phyloP scores from a whole-genome alignment of 306 rosid species.

The Fagus crenata region DNA sequence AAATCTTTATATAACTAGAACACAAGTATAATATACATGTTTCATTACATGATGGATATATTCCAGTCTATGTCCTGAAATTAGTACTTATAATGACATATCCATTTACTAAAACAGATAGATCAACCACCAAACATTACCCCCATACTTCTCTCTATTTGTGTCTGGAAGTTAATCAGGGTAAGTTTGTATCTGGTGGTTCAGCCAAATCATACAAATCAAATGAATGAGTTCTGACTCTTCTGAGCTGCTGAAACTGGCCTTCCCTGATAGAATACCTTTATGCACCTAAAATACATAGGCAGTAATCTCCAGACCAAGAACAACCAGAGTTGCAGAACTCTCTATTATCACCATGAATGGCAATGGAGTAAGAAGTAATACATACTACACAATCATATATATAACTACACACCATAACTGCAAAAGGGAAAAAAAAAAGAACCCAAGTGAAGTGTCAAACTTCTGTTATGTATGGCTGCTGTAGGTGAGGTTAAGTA shows the following conservation, averaged over 20 bases:
- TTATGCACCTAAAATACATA: conserved; percentile 11
- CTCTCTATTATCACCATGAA: conserved; percentile 47
- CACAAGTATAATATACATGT: conserved; percentile 53
- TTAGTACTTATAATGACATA: conserved; percentile 47
- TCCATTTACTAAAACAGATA: conserved; percentile 44
- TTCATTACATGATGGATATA: conserved; percentile 46
- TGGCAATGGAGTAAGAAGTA: conserved; percentile 43
- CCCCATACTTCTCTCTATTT: conserved; percentile 29
- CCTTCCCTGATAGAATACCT: conserved; percentile 10
- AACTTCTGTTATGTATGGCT: conserved; percentile 63
- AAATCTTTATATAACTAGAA: conserved; percentile 43
- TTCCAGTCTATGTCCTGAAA: conserved; percentile 44
- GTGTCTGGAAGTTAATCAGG: conserved; percentile 43
- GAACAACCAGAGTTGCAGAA: conserved; percentile 34
- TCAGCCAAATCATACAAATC: conserved; percentile 42
- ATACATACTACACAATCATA: conserved; percentile 47
- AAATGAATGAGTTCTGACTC: conserved; percentile 35
- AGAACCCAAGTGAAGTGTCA: conserved; percentile 51
- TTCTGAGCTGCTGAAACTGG: conserved; percentile 36
- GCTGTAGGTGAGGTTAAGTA: conserved; percentile 55
- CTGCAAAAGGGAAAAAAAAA: conserved; percentile 33
- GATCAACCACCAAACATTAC: conserved; percentile 41
- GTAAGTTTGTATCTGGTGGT: conserved; percentile 38
- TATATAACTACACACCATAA: conserved; percentile 61
- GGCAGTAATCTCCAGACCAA: conserved; percentile 20